phyloP scores from a whole-genome alignment of 148 eudicot species.

The Rhododendron kiyosumense region DNA sequence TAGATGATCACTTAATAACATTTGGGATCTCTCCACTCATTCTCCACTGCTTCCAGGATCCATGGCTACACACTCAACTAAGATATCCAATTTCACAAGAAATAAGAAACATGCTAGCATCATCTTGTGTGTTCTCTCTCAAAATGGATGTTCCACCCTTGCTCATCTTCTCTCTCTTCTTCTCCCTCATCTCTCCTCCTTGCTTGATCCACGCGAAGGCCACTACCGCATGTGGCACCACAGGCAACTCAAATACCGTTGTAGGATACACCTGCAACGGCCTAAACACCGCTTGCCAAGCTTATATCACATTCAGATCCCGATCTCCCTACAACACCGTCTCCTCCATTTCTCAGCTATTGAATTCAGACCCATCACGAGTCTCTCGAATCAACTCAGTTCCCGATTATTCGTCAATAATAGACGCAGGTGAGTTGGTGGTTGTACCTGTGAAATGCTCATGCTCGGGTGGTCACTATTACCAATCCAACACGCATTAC shows the following conservation, averaged over 20 bases:
- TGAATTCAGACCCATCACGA: constrained; percentile 31
- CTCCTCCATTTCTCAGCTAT: constrained; percentile 52
- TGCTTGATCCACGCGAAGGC: constrained; percentile 25
- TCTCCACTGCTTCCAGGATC: no score
- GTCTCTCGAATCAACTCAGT: constrained; percentile 48
- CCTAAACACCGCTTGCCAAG: constrained; percentile 40
- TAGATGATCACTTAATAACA: no score
- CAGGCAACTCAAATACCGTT: constrained; percentile 36
- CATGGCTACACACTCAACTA: no score
- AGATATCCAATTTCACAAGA: no score
- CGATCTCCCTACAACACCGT: constrained; percentile 48
- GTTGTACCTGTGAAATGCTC: constrained; percentile 74
- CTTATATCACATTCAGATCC: constrained; percentile 65
- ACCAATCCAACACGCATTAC: constrained; percentile 60
- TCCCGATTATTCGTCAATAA: constrained; percentile 10
- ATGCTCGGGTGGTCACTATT: constrained; percentile 49
- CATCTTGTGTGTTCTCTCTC: no score
- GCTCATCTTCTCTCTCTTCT: not conserved
- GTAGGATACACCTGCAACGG: constrained; percentile 81
- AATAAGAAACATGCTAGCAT: no score
- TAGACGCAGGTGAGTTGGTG: constrained; percentile 38
- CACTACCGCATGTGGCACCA: constrained; percentile 23
- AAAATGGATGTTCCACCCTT: not conserved
- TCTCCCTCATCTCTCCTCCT: constrained; percentile 14
- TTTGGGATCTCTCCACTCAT: no score